A percentile compares a stretch with the other conserved stretches of the same genome.
Evolutionary conservation across 73 alveolate species (phyloP).

Genomic region (Paramecium primaurelia): DNA sequence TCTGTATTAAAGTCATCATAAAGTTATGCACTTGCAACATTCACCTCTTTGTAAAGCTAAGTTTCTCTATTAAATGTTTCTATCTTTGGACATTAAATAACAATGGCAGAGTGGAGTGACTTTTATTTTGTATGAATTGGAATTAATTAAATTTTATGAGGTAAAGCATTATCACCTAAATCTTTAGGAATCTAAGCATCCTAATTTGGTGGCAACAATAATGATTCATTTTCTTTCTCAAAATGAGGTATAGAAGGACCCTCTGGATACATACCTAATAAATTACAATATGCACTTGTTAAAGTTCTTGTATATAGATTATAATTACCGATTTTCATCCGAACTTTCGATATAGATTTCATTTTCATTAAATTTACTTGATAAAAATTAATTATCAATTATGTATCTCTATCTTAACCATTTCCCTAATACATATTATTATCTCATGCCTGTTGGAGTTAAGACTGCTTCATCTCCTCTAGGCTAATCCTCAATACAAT

Average conservation of each 20-base stretch:
- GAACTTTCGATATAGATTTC: constrained; percentile 84
- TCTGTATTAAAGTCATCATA: neutral
- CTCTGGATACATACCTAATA: constrained; percentile 86
- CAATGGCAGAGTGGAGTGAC: neutral
- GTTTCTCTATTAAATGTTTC: neutral
- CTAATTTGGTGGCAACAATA: neutral
- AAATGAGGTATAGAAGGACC: constrained; percentile 44
- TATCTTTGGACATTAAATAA: neutral
- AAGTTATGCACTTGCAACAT: neutral
- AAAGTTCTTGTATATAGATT: constrained; percentile 57
- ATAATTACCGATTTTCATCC: constrained; percentile 52
- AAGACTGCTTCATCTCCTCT: constrained; percentile 70
- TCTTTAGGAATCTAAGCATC: neutral
- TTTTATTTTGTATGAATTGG: neutral
- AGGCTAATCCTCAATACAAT: neutral
- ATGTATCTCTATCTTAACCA: constrained; percentile 76
- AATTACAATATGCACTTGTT: constrained; percentile 82
- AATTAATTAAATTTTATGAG: neutral
- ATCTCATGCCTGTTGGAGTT: constrained; percentile 84
- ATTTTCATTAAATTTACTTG: constrained; percentile 72
- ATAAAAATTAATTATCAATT: constrained; percentile 60
- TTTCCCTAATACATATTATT: constrained; percentile 80
- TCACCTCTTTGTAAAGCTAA: neutral
- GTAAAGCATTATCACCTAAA: neutral
- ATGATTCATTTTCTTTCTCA: neutral